These are phyloP conservation scores for Articulospora tetracladia DNA, from an alignment of 495 filamentous ascomycete species.

Conservation along the genomic window DNA sequence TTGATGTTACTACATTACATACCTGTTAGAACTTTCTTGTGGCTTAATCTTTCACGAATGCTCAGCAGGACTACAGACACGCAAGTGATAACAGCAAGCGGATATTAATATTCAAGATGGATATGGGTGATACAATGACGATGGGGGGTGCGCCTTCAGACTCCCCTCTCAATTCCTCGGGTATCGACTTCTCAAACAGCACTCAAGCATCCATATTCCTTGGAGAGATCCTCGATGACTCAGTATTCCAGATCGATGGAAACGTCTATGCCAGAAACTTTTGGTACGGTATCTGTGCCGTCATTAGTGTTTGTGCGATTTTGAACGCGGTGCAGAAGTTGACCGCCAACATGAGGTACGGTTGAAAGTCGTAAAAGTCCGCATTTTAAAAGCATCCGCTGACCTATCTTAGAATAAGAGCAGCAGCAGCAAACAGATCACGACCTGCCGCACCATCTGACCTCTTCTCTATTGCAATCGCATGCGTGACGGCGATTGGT, in stretches of 20 bases:
- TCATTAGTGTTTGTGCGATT: slow-evolving; percentile 14
- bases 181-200: slow-evolving; percentile 22
- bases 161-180: slow-evolving; percentile 18
- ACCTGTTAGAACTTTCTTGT: no score
- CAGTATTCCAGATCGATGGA: slow-evolving; percentile 15
- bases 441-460: slow-evolving; percentile 16
- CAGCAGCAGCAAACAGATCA: slow-evolving; percentile 19
- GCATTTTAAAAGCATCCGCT: neutral
- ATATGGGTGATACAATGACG: slow-evolving; percentile 12
- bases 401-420: slow-evolving; percentile 13
- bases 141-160: slow-evolving; percentile 15
- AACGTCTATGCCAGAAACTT: slow-evolving; percentile 23
- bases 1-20: no score
- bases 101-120: slow-evolving; percentile 6
- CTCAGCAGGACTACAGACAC: no score
- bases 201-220: slow-evolving; percentile 17
- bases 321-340: slow-evolving; percentile 18
- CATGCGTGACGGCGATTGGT: slow-evolving; percentile 16
- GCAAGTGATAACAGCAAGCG: no score
- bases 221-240: slow-evolving; percentile 22
- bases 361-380: neutral
- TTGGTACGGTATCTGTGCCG: slow-evolving; percentile 21
- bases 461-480: slow-evolving; percentile 14
- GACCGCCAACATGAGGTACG: slow-evolving; percentile 14
- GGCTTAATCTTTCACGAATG: no score